Percentiles rank a stretch among this genome's conserved stretches.
These are phyloP conservation scores for Amauroascus niger DNA, from an alignment of 2,329 filamentous ascomycete genomes.

Conservation along the genomic window DNA sequence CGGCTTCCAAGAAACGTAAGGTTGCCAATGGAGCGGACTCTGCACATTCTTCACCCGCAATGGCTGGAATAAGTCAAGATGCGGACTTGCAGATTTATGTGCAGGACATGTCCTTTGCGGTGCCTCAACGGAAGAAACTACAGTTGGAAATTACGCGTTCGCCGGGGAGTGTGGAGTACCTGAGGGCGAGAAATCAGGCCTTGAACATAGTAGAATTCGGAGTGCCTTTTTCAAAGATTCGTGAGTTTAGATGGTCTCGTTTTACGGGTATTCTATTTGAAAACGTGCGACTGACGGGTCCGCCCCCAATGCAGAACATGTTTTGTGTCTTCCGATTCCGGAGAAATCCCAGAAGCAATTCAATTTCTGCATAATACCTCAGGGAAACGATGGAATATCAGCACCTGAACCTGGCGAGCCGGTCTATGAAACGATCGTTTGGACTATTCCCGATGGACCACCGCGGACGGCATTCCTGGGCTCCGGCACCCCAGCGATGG, in stretches of 20 bases:
- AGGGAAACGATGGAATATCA: constrained; percentile 42
- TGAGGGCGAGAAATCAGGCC: constrained; percentile 43
- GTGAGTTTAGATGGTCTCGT: constrained; percentile 26
- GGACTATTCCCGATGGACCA: constrained; percentile 48
- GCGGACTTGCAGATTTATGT: constrained; percentile 37
- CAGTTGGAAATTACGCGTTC: constrained; percentile 47
- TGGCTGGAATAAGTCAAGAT: constrained; percentile 28
- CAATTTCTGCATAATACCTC: constrained; percentile 53
- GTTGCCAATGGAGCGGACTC: constrained; percentile 34
- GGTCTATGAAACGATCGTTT: constrained; percentile 48
- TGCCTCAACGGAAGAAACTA: constrained; percentile 56
- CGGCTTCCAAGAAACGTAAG: constrained; percentile 43
- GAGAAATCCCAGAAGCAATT: constrained; percentile 55
- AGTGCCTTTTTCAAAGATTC: constrained; percentile 41
- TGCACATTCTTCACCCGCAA: constrained; percentile 17
- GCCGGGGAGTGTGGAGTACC: constrained; percentile 24
- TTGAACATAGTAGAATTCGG: constrained; percentile 47
- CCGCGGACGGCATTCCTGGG: constrained; percentile 38
- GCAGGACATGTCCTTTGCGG: constrained; percentile 50
- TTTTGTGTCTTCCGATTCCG: constrained; percentile 53
- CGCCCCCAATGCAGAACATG: constrained; percentile 39
- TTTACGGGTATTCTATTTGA: not conserved
- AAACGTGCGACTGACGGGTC: not conserved
- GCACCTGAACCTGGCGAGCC: constrained; percentile 35
- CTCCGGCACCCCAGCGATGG: constrained; percentile 33